Base-by-base conservation (phyloP, 192 early-diverging fungal genomes). In the Nowakowskiella sp. region DNA sequence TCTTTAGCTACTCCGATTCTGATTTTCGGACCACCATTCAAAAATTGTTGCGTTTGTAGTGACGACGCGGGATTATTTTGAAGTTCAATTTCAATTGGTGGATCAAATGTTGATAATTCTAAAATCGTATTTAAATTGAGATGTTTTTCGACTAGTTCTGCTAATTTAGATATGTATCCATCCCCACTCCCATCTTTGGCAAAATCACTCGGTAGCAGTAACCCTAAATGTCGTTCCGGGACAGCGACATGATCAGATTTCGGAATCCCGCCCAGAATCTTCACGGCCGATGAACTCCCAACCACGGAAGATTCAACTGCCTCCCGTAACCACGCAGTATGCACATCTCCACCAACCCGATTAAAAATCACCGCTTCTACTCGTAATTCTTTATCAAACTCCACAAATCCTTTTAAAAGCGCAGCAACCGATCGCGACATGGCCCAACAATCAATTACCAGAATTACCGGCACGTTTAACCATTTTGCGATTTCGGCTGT, bases 401-500 rank as follows among this genome's bases (percentile, higher is more conserved):
- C 52, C 8, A 4, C 4, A 26, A 54, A 54, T 5, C 52, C 52
- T 19, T 49, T 45, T 5, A 49, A 36, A 54, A 54, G 24, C 5
- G 52, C 52, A 9, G 44, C 52, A 5, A 54, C 52, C 44, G 52
- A 54, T n/a, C 52, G 4, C 6, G 44, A 54, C 44, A 54, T 9
- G 7, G 52, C 34, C 52, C 52, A 54, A 26, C 52, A 54, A 21
- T 54, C 52, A 7, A 54, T 6, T 6, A 54, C 52, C 45, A 54
- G 26, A 13, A 54, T 16, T 4, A 54, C 52, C 44, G 52, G 52
- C 4, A 47, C 52, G 5, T 21, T 26, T 7, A 54, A 25, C 52
- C 52, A 54, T 22, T 54, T 54, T 5, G 52, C 52, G 19, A 54
- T 26, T 29, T 54, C 52, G 23, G 52, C 52, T 22, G 52, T 54